Evolutionary conservation across 2,329 filamentous ascomycete genomes (phyloP), one percentile per base, ranked within the genome.

Genomic region (Sodiomyces alkalinus): DNA sequence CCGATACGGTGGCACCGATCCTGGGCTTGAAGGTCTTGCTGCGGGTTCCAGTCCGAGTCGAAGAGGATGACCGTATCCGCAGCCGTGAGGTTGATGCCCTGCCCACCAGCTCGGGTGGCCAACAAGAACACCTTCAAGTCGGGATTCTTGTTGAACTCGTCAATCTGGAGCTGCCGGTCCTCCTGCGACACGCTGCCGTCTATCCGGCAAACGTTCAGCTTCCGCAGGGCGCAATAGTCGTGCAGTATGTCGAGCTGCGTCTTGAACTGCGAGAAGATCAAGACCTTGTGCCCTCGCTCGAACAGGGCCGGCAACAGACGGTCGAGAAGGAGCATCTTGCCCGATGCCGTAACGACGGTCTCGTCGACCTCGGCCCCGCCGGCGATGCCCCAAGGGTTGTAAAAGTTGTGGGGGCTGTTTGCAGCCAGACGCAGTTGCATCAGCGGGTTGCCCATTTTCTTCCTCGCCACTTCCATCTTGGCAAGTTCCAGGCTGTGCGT

Each of bases 181-280:
- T 64, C 60, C 41, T 94, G 86, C 1, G 79, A 64, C 4, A 96
- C 81, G 1, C 71, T 75, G 8, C 90, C 90, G 42, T 96, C 90
- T 30, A 98, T 93, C 5, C 90, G 82, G 44, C 86, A 93, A 15
- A 79, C 67, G 2, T 74, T 68, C 82, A 83, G 94, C 2, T 62
- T 57, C 6, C 82, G 76, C 2, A 96, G 64, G n/a, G 74, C 67
- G 4, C 83, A 83, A 55, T 93, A 98, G 31, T 87, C 79, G 37
- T 92, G 74, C 0, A 98, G 61, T 3, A 98, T 79, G 44, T 96
- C 85, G 0, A 98, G 70, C 38, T 93, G 86, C 0, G 79, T 92
- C 33, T 86, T 92, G 57, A 98, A 98, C 46, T 98, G 90, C 0
- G 82, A 92, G 52, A 98, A 98, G 28, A 98, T 83, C 25, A 98